Conservation (phyloP, 2,329 filamentous ascomycete genomes). For the Elsinoe necatrix region DNA sequence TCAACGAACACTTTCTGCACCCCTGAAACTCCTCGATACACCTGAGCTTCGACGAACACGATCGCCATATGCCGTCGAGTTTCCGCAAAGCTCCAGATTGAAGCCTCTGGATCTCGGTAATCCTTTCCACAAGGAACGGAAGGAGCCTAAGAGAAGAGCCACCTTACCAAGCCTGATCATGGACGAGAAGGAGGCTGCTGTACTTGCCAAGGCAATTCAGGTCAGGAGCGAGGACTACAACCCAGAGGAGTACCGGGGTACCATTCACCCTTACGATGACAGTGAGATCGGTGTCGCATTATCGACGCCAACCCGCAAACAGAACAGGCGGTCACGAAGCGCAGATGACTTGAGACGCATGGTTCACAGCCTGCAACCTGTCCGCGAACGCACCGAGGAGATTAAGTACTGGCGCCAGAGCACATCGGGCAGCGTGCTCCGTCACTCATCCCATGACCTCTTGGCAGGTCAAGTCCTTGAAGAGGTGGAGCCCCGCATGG, state of each 20-base stretch:
- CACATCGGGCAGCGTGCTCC: conserved; percentile 24
- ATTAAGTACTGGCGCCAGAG: conserved; percentile 31
- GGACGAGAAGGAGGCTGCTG: conserved; percentile 23
- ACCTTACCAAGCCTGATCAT: conserved; percentile 28
- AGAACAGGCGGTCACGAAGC: conserved; percentile 29
- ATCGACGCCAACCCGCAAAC: conserved; percentile 19
- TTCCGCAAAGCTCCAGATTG: conserved; percentile 30
- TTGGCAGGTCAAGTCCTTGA: background rate
- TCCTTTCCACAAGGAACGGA: conserved; percentile 23
- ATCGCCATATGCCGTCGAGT: conserved; percentile 31
- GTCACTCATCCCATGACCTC: conserved; percentile 19
- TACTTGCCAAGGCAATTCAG: conserved; percentile 17
- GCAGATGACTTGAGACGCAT: conserved; percentile 26
- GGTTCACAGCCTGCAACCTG: conserved; percentile 18
- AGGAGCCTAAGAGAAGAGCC: conserved; percentile 18
- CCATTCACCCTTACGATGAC: conserved; percentile 2
- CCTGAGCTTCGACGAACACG: conserved; percentile 17
- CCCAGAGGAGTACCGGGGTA: conserved; percentile 1
- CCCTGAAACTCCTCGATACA: conserved; percentile 19
- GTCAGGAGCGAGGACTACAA: conserved; percentile 13
- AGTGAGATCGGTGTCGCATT: conserved; percentile 19
- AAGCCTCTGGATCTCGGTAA: conserved; percentile 30
- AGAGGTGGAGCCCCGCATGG: background rate
- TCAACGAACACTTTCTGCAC: conserved; percentile 22
- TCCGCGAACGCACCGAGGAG: conserved; percentile 29